phyloP scores from a whole-genome alignment of 164 flowering plant species.

The Sextonia rubra region DNA sequence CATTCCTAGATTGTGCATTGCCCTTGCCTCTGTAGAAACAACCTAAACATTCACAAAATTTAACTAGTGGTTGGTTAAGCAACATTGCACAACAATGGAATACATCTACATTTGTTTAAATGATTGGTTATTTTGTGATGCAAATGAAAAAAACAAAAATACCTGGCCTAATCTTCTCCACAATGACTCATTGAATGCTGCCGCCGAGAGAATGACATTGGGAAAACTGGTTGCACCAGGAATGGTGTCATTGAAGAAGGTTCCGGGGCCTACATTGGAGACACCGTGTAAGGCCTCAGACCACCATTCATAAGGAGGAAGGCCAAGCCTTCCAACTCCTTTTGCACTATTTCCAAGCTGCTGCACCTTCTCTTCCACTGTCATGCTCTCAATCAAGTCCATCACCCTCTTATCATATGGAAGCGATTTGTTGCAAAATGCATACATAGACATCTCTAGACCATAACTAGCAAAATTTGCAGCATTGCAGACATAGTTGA shows the following conservation, averaged over 20 bases:
- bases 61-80: too few species aligned
- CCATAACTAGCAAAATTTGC: background rate
- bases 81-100: too few species aligned
- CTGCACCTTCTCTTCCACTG: constrained; percentile 13
- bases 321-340: constrained; percentile 16
- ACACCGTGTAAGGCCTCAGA: constrained; percentile 38
- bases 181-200: constrained; percentile 28
- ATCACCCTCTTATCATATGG: constrained; percentile 12
- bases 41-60: constrained; percentile 16
- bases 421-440: constrained; percentile 5
- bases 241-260: constrained; percentile 5
- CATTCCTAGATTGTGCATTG: constrained; percentile 73
- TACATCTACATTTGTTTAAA: too few species aligned
- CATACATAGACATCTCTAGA: background rate
- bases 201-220: constrained; percentile 20
- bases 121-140: too few species aligned
- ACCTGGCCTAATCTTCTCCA: constrained; percentile 26
- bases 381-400: constrained; percentile 19
- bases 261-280: constrained; percentile 20
- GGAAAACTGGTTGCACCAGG: constrained; percentile 39
- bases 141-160: background rate
- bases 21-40: constrained; percentile 78
- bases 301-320: constrained; percentile 29
- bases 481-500: background rate
- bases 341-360: constrained; percentile 13